Conservation (phyloP, 208 protist genomes). For the Trypanosoma theileri region DNA sequence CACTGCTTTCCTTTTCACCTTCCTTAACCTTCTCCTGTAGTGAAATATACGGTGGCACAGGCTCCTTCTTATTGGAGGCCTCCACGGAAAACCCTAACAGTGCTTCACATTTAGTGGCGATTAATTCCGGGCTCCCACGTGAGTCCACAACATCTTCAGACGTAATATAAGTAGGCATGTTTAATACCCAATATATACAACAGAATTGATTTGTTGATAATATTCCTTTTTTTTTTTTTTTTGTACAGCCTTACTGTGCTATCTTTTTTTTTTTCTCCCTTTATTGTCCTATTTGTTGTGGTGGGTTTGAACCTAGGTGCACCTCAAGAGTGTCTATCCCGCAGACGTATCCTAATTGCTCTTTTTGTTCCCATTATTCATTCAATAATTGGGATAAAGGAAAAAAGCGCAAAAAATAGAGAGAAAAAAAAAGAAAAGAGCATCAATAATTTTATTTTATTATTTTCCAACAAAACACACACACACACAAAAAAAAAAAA, state of each 20-base stretch:
- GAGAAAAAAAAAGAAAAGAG: constrained; percentile 32
- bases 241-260: not conserved
- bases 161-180: constrained; percentile 24
- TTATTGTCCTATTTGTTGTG: no score
- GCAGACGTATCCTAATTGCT: not conserved
- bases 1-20: not conserved
- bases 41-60: not conserved
- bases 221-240: not conserved
- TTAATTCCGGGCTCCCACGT: not conserved
- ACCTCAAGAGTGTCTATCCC: no score
- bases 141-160: constrained; percentile 12
- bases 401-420: constrained; percentile 17
- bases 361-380: not conserved
- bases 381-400: constrained; percentile 1
- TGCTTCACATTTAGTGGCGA: not conserved
- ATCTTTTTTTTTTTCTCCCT: no score
- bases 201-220: not conserved
- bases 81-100: not conserved
- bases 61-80: constrained; percentile 7
- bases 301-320: no score
- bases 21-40: not conserved
- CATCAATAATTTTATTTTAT: constrained; percentile 13
- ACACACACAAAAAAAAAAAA: no score
- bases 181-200: not conserved
- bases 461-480: not conserved